phyloP scores from a whole-genome alignment of 352 stramenopile species.

The Pythium sp. region DNA sequence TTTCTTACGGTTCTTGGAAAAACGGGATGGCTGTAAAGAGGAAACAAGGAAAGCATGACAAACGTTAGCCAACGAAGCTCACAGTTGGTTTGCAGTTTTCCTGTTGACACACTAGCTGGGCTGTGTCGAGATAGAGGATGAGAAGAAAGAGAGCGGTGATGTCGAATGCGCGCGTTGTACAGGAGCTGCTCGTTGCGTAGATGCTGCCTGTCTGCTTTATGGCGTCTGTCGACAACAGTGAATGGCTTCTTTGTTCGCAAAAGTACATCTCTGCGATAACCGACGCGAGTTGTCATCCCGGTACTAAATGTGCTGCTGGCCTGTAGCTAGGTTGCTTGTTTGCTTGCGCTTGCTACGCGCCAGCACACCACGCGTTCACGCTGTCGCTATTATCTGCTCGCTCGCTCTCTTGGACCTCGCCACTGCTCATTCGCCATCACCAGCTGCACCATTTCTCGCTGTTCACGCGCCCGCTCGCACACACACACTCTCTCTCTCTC shows the following conservation, averaged over 20 bases:
- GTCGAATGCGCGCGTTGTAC: too few species aligned
- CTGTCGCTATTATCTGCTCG: neutral
- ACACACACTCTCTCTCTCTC: neutral
- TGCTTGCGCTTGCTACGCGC: neutral
- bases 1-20: slow-evolving; percentile 99
- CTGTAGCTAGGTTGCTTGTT: neutral
- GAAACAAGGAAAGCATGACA: neutral
- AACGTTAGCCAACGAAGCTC: slow-evolving; percentile 3
- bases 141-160: neutral
- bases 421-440: neutral
- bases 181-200: neutral
- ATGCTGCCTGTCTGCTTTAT: neutral
- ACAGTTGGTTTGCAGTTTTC: neutral
- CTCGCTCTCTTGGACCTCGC: slow-evolving; percentile 1
- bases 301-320: neutral
- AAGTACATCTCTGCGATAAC: neutral
- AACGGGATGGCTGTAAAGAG: slow-evolving; percentile 65
- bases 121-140: neutral
- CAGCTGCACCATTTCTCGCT: neutral
- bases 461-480: neutral
- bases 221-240: neutral
- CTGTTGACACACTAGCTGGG: neutral
- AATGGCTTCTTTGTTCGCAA: neutral
- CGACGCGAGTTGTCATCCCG: neutral
- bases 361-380: neutral